Evolutionary conservation across 495 filamentous ascomycete species (phyloP).

Genomic region (Tuber aestivum): DNA sequence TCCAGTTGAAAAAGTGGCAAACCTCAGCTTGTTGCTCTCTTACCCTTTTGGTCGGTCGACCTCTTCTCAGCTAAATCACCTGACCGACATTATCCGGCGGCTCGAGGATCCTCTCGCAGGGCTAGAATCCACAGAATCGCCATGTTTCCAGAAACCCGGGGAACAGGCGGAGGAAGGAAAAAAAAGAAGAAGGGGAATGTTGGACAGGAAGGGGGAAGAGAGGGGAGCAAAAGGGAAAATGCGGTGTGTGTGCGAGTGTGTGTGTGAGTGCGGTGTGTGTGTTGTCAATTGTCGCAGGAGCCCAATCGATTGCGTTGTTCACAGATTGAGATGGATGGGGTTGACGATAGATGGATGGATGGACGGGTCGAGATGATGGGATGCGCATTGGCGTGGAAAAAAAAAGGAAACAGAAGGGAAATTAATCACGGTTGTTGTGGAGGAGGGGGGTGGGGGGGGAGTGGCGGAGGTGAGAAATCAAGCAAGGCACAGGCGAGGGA

Average conservation of each 20-base stretch:
- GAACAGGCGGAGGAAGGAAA: neutral
- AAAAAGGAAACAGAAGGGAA: neutral
- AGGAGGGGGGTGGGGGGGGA: neutral
- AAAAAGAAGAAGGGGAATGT: neutral
- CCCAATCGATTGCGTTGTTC: neutral
- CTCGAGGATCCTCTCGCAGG: neutral
- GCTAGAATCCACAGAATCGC: neutral
- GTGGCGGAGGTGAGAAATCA: neutral
- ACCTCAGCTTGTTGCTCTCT: neutral
- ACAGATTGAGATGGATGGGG: slow-evolving; percentile 2
- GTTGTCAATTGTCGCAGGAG: neutral
- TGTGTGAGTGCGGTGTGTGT: too few species aligned
- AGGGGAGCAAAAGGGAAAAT: neutral
- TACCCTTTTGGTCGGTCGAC: neutral
- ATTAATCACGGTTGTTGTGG: neutral
- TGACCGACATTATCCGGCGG: neutral
- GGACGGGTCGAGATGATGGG: slow-evolving; percentile 1
- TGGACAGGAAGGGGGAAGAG: neutral
- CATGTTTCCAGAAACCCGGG: slow-evolving; percentile 2
- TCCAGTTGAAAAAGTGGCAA: neutral
- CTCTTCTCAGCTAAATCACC: neutral
- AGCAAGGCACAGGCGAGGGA: neutral
- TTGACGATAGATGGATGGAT: slow-evolving; percentile 5
- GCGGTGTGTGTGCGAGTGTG: neutral
- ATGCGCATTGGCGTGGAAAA: neutral